Base-by-base conservation (phyloP, 2,329 filamentous ascomycete species). In the Helotiales sp. region DNA sequence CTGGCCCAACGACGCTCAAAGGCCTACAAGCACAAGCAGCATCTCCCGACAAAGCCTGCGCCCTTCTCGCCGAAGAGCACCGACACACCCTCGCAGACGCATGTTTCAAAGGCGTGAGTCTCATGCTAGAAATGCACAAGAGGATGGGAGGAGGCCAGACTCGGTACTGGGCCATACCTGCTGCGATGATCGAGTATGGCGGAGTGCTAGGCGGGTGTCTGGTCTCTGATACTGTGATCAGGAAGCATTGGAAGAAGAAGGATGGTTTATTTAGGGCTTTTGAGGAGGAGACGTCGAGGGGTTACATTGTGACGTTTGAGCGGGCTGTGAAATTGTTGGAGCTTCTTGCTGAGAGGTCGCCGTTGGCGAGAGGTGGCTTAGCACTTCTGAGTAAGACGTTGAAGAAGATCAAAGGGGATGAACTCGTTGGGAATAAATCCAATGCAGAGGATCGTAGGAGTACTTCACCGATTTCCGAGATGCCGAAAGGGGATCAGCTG, bases 181-280 rank as follows among this genome's bases (percentile, higher is more conserved):
- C 54, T 4, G 54, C 54, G n/a, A 57, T 57, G 54, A 57, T 37
- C 22, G 54, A 57, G 54, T 37, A 40, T 26, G 54, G 54, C 5
- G 30, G 30, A 8, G 30, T 57, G 6, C n/a, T 57, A 10, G 30
- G 30, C 11, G 20, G 30, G 17, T 57, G 54, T 40, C 30, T 57
- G 1, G 13, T 40, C 11, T 57, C 54, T 0, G 54, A 57, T 40
- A 8, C 2, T n/a, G 11, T 57, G n/a, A 57, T 37, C 7, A 22
- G 20, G 30, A 57, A 24, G 17, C 5, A 37, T 57, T 6, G 54
- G 30, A 24, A 40, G 30, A 57, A 24, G 20, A 34, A 20, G 2
- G 54, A 57, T 40, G 32, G 8, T 0, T 13, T 40, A 2, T 57
- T 57, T 17, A 5, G 13, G 7, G 54, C 17, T 26, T 57, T 57